Base-by-base conservation (phyloP, 371 early-diverging fungal genomes). In the Umbelopsis sp. region DNA sequence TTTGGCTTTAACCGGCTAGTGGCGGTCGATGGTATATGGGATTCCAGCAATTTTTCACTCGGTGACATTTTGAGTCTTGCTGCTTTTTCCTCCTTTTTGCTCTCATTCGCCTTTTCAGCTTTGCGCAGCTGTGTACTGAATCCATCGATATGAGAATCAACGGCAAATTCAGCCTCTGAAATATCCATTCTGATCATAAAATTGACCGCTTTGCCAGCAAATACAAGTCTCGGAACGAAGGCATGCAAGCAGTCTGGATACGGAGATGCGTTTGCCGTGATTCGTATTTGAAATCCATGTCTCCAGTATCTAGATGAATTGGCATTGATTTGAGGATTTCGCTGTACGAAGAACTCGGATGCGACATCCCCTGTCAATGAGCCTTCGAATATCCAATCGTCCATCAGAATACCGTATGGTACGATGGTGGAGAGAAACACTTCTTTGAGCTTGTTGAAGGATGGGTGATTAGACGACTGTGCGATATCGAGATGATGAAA, bases 341-440 rank as follows among this genome's bases (percentile, higher is more conserved):
- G 63, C 10, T 66, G 44, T 0, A 83, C 76, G 52, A 71, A 80
- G 35, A 83, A 80, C 50, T 83, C 83, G 1, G 68, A 50, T 3
- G 70, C 65, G 11, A 53, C 50, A 65, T 83, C 83, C 5, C 66
- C 73, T 12, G 50, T 37, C 12, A 83, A 50, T 1, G 73, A 69
- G 1, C 79, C 83, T 50, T 70, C 65, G 53, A 76, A 75, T 4
- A 79, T 68, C 83, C 83, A 83, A 22, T 75, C 78, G 57, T 83
- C 80, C 68, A 79, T 72, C 45, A 80, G 46, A 0, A 71, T 70
- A 11, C 76, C 75, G 46, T 73, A 76, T 10, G 83, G 80, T 1
- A 65, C 51, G 10, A 83, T 18, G 1, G 76, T 74, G 2, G 74
- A 53, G 11, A 70, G 32, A 32, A 78, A 74, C 1, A 77, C 10